These are phyloP conservation scores for Hanseniaspora meyeri DNA, from an alignment of 805 yeast species.

Conservation along the genomic window DNA sequence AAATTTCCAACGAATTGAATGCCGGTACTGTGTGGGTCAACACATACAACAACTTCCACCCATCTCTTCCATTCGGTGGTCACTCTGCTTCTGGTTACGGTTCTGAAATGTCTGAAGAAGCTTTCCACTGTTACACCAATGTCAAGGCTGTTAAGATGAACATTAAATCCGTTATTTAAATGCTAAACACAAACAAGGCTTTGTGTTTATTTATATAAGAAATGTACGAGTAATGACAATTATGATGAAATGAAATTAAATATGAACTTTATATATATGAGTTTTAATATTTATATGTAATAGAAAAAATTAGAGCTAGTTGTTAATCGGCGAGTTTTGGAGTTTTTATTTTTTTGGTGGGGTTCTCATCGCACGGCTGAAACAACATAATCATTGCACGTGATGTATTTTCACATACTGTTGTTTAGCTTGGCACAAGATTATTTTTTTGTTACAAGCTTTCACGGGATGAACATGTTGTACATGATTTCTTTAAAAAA, in stretches of 20 bases:
- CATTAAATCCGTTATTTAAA: slow-evolving; percentile 25
- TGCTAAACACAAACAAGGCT: too few species aligned
- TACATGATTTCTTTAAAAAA: not conserved
- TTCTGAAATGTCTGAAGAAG: slow-evolving; percentile 82
- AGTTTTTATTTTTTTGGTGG: too few species aligned
- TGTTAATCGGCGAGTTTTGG: too few species aligned
- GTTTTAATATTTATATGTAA: not conserved
- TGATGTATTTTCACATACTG: too few species aligned
- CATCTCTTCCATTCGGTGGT: slow-evolving; percentile 85
- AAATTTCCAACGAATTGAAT: slow-evolving; percentile 52
- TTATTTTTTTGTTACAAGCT: not conserved
- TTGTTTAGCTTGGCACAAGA: not conserved
- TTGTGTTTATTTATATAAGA: slow-evolving; percentile 6
- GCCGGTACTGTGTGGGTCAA: slow-evolving; percentile 80
- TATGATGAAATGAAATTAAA: not conserved
- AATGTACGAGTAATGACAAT: not conserved
- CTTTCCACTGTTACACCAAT: slow-evolving; percentile 70
- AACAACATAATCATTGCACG: too few species aligned
- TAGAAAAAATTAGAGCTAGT: too few species aligned
- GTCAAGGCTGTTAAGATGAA: slow-evolving; percentile 66
- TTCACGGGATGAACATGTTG: too few species aligned
- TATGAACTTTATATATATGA: too few species aligned
- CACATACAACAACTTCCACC: slow-evolving; percentile 77
- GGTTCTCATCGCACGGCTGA: too few species aligned
- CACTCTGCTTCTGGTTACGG: slow-evolving; percentile 80